A percentile compares a stretch with the other conserved stretches of the same genome.
These are phyloP conservation scores for Phytopythium mirpurense DNA, from an alignment of 352 stramenopile genomes.

Conservation along the genomic window DNA sequence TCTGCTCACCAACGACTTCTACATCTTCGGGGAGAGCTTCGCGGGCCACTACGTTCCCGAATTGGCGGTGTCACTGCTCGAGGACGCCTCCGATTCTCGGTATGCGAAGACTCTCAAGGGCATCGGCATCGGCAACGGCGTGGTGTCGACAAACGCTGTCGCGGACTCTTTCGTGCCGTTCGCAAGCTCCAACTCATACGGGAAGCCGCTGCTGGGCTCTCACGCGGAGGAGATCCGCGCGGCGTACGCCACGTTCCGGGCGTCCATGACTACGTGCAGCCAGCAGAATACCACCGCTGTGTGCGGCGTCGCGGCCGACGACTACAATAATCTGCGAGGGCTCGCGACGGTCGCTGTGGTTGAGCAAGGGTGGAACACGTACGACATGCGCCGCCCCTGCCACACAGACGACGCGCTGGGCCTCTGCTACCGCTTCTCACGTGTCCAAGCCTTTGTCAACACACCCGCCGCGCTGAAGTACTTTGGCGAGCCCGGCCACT, in stretches of 20 bases:
- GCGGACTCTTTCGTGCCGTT: conserved; percentile 51
- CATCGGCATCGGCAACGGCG: conserved; percentile 80
- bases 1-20: conserved; percentile 68
- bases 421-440: conserved; percentile 65
- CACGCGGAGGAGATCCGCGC: conserved; percentile 9
- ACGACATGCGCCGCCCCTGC: conserved; percentile 60
- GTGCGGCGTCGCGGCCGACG: conserved; percentile 20
- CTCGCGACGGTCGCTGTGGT: conserved; percentile 13
- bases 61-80: conserved; percentile 72
- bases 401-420: conserved; percentile 35
- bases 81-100: conserved; percentile 13
- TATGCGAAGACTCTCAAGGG: conserved; percentile 56
- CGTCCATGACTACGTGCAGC: conserved; percentile 12
- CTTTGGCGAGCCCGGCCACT: conserved; percentile 25
- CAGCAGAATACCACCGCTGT: neutral
- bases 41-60: conserved; percentile 94
- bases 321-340: conserved; percentile 12
- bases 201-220: conserved; percentile 27
- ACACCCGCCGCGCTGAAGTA: conserved; percentile 25
- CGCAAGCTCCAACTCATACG: conserved; percentile 34
- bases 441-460: conserved; percentile 60
- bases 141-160: conserved; percentile 49
- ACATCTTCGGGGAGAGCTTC: conserved; percentile 95
- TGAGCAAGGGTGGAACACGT: conserved; percentile 42
- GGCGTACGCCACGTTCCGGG: conserved; percentile 14